Evolutionary conservation across 805 yeast genomes (phyloP), one percentile per base, ranked within the genome.

Genomic region (Teunomyces panamensis): DNA sequence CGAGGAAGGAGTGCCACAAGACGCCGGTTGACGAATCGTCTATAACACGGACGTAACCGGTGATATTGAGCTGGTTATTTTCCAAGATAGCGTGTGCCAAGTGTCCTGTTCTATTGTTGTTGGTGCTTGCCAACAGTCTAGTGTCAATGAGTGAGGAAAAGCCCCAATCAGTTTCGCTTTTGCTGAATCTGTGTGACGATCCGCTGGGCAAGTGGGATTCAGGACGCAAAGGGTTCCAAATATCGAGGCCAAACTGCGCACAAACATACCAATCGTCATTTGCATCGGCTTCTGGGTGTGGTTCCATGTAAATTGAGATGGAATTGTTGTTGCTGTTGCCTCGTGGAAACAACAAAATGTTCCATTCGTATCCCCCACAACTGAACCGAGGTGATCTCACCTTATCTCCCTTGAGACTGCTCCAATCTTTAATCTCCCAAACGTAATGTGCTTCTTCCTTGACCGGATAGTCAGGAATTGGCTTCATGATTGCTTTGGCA

Each of bases 91-190:
- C 61, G 46, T 63, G 59, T 14, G 52, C 45, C 3, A 65, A 62
- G 33, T 65, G 64, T 43, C 29, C 53, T 34, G 26, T 47, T 17
- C 39, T 46, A 16, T 44, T 44, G 47, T 48, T 39, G 45, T 47
- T 43, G n/a, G 65, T 66, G 44, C 65, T 65, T 33, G 71, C 73
- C 49, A 84, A 68, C 51, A 72, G 72, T 36, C 79, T 72, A 28
- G 79, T 58, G 47, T 86, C 92, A 14, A 83, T 69, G 57, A 89
- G 83, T 49, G 83, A 83, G 8, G 91, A 80, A 66, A 94, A 94
- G 26, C 99, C 99, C 99, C 99, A 94, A 64, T 94, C 99, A 1
- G 88, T 80, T 47, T 88, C 96, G 42, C 75, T 71, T 8, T 81
- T 74, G 54, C 76, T 80, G 68, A 89, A 94, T 52, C 99, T 73